Conservation (phyloP, 305 asterid species). For the Withania somnifera region DNA sequence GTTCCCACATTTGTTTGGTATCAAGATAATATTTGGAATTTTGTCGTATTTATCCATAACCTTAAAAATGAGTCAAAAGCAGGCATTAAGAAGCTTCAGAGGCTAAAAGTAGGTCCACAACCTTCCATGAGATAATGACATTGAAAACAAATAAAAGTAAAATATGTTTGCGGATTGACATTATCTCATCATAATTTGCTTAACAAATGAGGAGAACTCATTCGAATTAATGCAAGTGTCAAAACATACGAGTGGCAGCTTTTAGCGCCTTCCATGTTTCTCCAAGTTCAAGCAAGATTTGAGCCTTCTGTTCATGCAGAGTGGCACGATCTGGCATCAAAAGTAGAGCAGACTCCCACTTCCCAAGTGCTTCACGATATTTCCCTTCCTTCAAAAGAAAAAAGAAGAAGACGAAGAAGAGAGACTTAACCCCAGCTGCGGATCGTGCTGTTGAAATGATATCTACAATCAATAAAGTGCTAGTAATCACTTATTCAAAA, state of each 20-base stretch:
- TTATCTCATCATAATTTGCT: not conserved
- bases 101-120: not conserved
- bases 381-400: constrained; percentile 45
- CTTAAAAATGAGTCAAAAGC: not conserved
- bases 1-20: not conserved
- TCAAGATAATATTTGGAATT: not conserved
- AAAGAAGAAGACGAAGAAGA: constrained; percentile 1
- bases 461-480: not conserved
- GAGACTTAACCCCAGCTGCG: not conserved
- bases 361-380: constrained; percentile 73
- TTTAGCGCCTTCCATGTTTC: constrained; percentile 74
- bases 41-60: not conserved
- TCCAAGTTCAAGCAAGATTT: constrained; percentile 81
- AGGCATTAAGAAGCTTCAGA: not conserved
- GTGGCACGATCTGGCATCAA: constrained; percentile 59
- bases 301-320: constrained; percentile 88
- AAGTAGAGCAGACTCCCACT: constrained; percentile 80
- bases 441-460: not conserved
- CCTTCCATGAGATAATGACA: not conserved
- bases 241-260: constrained; percentile 66
- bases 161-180: not conserved
- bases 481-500: not conserved
- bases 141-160: not conserved
- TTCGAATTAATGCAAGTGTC: not conserved
- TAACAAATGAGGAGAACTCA: not conserved